Base-by-base conservation (phyloP, 2,329 filamentous ascomycete genomes). In the Botrytis fabae region DNA sequence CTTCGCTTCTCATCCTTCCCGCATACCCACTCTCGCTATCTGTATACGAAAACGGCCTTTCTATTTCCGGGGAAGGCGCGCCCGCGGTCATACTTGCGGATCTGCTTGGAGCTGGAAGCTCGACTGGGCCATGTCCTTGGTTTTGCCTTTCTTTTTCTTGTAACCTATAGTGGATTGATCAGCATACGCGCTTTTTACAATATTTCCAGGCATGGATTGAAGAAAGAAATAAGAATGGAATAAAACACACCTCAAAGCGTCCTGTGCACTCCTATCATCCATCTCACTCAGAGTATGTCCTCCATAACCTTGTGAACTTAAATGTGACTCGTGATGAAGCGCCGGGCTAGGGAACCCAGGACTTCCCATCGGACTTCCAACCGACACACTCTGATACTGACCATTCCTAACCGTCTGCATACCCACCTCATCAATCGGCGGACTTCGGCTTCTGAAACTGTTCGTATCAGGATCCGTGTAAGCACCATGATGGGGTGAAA, bases 21-120 rank as follows among this genome's bases (percentile, higher is more conserved):
- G 65, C 71, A 73, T 73, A 73, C n/a, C 71, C 71, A 38, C 51
- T 62, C 57, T 73, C 71, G 32, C 71, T 73, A 18, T 73, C 65
- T 3, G 71, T 70, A 44, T 70, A 73, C 1, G 71, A 73, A 38
- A 73, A 73, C 0, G 71, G 71, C 9, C 71, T 32, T 51, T 69
- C 71, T 59, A 35, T 38, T 18, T 42, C 28, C 14, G 65, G 71
- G 12, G 57, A 69, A 69, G 61, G 70, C 32, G 61, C 61, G 20
- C 70, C 70, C 4, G 61, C 63, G 1, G 38, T 71, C 70, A 68
- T 71, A 22, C 70, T 71, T 4, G 61, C 61, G 46, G 40, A 68
- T 38, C 70, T 66, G 28, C 70, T 72, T 40, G 70, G 70, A 6
- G 68, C 70, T 8, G 70, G 70, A 12, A 72, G 6, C 28, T 72